Base-by-base conservation (phyloP, 2,329 filamentous ascomycete genomes). In the Pyrenochaeta sp. region DNA sequence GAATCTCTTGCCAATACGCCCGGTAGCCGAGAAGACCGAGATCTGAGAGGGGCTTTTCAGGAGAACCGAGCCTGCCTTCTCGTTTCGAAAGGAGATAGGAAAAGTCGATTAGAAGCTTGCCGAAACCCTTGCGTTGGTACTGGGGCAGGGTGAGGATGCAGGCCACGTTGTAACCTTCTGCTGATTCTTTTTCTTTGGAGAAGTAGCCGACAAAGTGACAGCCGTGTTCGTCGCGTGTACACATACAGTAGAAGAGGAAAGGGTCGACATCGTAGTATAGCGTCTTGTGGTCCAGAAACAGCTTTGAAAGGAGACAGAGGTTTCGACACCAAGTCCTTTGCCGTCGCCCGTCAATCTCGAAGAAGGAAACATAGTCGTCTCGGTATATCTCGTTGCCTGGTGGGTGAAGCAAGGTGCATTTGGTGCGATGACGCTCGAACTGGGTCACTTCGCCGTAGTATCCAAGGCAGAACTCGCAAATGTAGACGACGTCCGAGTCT, bases 201-300 rank as follows among this genome's bases (percentile, higher is more conserved):
- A 99, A 99, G 73, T 97, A 99, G n/a, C 95, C 95, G n/a, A 99
- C 91, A 44, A 99, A 85, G 71, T 98, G 95, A 68, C 90, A 95
- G 12, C 95, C 95, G 66, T 92, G 89, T 44, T 96, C 92, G 60
- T 93, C 91, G 63, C 90, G 87, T 35, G 88, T 89, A 21, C 91
- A 91, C 94, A 99, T 97, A 75, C 97, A 94, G 77, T 99, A 99
- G 80, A 99, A 99, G 31, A 99, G 79, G 73, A 99, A 99, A 0
- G 95, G 95, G 61, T 99, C 95, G n/a, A 99, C 95, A 67, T 99
- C 95, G 79, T 99, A 99, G 81, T 97, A 99, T 7, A 99, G 86
- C 4, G 95, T 98, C 77, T 99, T 99, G 75, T 97, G 96, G 63
- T 96, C 95, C 32, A 99, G 83, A 73, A 99, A 99, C 78, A 98